Evolutionary conservation across 257 asterid species (phyloP), one percentile per base, ranked within the genome.

Genomic region (Anisodus acutangulus): DNA sequence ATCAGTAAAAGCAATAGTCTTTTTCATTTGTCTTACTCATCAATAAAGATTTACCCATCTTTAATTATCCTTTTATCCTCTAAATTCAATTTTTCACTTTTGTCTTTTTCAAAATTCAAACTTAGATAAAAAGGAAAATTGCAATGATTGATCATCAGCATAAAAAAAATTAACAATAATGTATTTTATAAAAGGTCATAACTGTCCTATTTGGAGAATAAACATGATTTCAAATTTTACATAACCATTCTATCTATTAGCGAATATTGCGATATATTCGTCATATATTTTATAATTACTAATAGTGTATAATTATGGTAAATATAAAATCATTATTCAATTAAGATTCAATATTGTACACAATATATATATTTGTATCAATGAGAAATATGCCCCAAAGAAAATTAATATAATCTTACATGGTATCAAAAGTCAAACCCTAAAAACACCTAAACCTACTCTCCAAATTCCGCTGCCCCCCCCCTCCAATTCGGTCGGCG

Each of bases 71-170:
- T 22, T 51, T 76, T 60, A 80, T 64, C 71, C 57, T 0, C 10
- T 35, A 11, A 59, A 59, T 17, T 80, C 13, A 80, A 78, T 78
- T 67, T 78, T 67, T 67, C n/a, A 67, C 49, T 67, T 35, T 37
- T 35, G 5, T 37, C 19, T 35, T 35, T 66, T 31, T 11, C 39
- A 63, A 19, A 72, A 47, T n/a, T 72, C 58, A 72, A n/a, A 47
- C 17, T 6, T 49, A 22, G 35, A 31, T 74, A 22, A 49, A 76
- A 76, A 51, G 45, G 47, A 76, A 76, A 45, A 19, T 47, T 47
- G 16, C 19, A 47, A 47, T 47, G 6, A 76, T 49, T 72, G 9
- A 74, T 19, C 60, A 17, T 67, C 19, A 3, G 41, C 49, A 35
- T 22, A 76, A 49, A 76, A 49, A 5, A 49, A 76, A 76, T 22